Evolutionary conservation across 371 early-diverging fungal species (phyloP).

Genomic region (Mucor sp.): DNA sequence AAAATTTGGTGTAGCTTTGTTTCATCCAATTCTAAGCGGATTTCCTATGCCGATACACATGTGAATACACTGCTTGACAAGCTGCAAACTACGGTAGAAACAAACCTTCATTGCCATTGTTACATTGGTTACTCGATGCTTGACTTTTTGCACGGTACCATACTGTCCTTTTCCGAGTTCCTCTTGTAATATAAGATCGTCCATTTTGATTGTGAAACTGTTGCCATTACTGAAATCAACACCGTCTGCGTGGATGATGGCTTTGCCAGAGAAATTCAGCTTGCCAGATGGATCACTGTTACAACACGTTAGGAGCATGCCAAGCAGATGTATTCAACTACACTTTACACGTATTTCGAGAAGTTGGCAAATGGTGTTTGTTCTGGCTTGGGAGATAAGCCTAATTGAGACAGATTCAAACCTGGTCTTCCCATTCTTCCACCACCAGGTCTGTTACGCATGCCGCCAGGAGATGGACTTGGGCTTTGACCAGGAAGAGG

Average conservation of each 20-base stretch:
- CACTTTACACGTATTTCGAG: slow-evolving; percentile 69
- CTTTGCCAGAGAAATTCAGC: slow-evolving; percentile 91
- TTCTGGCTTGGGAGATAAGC: slow-evolving; percentile 35
- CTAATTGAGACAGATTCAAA: slow-evolving; percentile 42
- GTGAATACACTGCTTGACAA: background rate
- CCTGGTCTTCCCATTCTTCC: slow-evolving; percentile 34
- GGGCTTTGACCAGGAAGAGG: slow-evolving; percentile 5
- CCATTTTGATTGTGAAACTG: slow-evolving; percentile 88
- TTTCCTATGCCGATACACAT: slow-evolving; percentile 63
- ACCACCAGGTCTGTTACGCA: slow-evolving; percentile 11
- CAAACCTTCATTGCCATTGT: slow-evolving; percentile 90
- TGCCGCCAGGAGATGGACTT: slow-evolving; percentile 2
- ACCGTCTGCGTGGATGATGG: slow-evolving; percentile 86
- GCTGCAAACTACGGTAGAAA: background rate
- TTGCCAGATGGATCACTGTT: slow-evolving; percentile 85
- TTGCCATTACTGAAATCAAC: slow-evolving; percentile 90
- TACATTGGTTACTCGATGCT: slow-evolving; percentile 85
- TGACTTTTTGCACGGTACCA: slow-evolving; percentile 89
- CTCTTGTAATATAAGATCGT: slow-evolving; percentile 75
- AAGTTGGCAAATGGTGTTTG: slow-evolving; percentile 70
- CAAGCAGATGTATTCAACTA: background rate
- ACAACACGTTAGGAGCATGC: background rate
- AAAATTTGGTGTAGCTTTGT: slow-evolving; percentile 53
- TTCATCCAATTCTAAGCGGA: slow-evolving; percentile 88
- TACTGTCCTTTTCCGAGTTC: slow-evolving; percentile 92